phyloP scores from a whole-genome alignment of 768 basidiomycete species.

The Boletus vermiculosoides region DNA sequence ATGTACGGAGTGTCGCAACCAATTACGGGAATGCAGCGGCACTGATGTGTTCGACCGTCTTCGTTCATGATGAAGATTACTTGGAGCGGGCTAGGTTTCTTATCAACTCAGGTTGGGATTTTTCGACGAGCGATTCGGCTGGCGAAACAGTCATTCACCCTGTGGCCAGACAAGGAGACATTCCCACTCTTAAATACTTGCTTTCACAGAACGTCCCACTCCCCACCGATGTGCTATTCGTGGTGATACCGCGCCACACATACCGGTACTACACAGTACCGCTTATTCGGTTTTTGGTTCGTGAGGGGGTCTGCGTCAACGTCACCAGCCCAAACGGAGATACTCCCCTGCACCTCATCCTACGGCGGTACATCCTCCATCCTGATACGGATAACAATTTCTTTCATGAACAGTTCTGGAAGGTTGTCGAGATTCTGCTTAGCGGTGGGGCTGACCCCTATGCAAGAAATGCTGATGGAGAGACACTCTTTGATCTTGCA shows the following conservation, averaged over 20 bases:
- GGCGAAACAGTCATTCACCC: background rate
- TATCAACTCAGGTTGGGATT: background rate
- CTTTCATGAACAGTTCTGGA: too few species aligned
- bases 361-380: background rate
- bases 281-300: too few species aligned
- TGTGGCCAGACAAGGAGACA: background rate
- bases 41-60: background rate
- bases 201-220: background rate
- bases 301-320: too few species aligned
- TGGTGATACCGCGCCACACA: too few species aligned
- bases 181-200: background rate
- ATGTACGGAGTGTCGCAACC: background rate
- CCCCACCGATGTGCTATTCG: too few species aligned
- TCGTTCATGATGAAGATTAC: background rate
- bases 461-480: background rate
- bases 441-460: background rate
- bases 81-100: background rate
- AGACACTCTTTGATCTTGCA: background rate
- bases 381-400: background rate
- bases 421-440: background rate
- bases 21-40: background rate
- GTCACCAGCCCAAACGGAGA: background rate
- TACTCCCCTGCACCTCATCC: background rate
- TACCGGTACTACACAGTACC: background rate
- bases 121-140: background rate